phyloP scores from a whole-genome alignment of 192 early-diverging fungal species.

The Obelidium mucronatum region DNA sequence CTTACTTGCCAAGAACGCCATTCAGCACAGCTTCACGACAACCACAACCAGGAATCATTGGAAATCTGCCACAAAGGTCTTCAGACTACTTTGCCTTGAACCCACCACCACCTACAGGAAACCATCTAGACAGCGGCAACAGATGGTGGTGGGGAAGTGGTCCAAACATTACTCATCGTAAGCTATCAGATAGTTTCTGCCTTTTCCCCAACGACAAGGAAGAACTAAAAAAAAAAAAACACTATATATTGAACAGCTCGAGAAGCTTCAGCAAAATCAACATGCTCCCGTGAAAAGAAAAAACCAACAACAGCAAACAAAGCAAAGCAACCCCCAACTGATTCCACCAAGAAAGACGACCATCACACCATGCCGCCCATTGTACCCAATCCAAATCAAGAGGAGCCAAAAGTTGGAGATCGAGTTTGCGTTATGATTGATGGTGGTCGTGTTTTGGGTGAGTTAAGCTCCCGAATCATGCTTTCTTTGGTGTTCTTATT shows the following conservation, averaged over 20 bases:
- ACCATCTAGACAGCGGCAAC: constrained; percentile 58
- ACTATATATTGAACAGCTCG: not conserved
- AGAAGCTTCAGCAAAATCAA: not conserved
- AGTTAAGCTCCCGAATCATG: not conserved
- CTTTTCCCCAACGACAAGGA: not conserved
- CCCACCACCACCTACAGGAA: constrained; percentile 57
- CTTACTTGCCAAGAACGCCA: constrained; percentile 50
- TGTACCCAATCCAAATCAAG: not conserved
- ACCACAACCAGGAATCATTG: constrained; percentile 48
- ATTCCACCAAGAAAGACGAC: constrained; percentile 15
- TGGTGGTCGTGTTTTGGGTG: constrained; percentile 42
- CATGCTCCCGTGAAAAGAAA: not conserved
- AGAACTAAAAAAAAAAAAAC: not conserved
- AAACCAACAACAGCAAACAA: not conserved
- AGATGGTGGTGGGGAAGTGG: constrained; percentile 60
- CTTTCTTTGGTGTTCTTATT: too few relatives aligned
- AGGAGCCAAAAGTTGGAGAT: constrained; percentile 44
- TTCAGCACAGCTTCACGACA: constrained; percentile 39
- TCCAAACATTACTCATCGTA: constrained; percentile 30
- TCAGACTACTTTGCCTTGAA: constrained; percentile 55
- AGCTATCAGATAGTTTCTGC: too few relatives aligned
- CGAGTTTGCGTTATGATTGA: constrained; percentile 42
- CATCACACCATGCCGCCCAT: not conserved
- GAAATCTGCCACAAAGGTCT: constrained; percentile 46
- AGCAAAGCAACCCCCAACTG: not conserved